Evolutionary conservation across 2,329 filamentous ascomycete genomes (phyloP), one percentile per base, ranked within the genome.

Genomic region (Drechslerella stenobrocha): DNA sequence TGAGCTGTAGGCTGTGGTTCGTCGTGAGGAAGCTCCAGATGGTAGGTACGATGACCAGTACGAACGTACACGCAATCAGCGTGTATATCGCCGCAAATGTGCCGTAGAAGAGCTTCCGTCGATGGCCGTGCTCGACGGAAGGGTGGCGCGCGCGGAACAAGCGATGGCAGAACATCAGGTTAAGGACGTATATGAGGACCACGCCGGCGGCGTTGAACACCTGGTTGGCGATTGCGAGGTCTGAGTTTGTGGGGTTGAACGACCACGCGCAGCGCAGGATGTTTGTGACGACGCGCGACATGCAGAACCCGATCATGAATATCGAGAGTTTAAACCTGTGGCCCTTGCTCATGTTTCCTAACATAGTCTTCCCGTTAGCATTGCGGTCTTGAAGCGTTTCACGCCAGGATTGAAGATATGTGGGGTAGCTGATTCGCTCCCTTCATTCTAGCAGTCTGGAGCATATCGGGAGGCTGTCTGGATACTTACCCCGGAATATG

Each of bases 151-250:
- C 87, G 55, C 90, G 82, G 15, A 93, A 76, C 23, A 95, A 80
- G 45, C 90, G 84, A 76, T 90, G 88, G 0, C 86, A 77, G 74
- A 91, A 88, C 73, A 93, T 78, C 40, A 95, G 77, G 77, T 95
- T 93, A 76, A 90, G 78, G 72, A 92, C 77, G 76, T 88, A 92
- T 23, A 95, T 78, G 5, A 95, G 76, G 30, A 95, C 75, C 13
- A 90, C 84, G 40, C 89, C 89, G 0, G 87, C 85, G 44, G 85
- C 83, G 60, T 89, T 83, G 72, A 93, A 85, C 73, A 93, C 82
- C 70, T 80, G 80, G 2, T 87, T 83, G 5, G 86, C 84, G 65
- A 84, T 81, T 72, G 78, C 79, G 58, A 84, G 71, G 57, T 74
- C 72, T 52, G 77, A 64, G 72, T 78, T 75, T 55, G 44, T 70